These are phyloP conservation scores for Dactylonectria estremocensis DNA, from an alignment of 2,329 filamentous ascomycete genomes.

Conservation along the genomic window DNA sequence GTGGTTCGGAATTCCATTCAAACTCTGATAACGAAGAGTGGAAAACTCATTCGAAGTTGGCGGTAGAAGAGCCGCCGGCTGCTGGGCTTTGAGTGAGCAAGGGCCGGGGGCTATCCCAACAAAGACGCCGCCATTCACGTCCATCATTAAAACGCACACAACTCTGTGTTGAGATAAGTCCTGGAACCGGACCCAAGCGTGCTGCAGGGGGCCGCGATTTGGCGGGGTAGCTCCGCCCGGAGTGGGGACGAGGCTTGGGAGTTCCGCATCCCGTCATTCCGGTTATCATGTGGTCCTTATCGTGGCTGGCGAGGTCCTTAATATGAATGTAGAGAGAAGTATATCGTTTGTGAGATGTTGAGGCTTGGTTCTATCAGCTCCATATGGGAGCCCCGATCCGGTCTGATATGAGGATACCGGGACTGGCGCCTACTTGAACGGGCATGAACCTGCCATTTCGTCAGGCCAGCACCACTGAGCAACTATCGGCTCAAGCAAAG, in stretches of 20 bases:
- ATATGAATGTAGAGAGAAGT: conserved; percentile 13
- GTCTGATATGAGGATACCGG: not conserved
- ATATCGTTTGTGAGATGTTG: conserved; percentile 9
- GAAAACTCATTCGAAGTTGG: not conserved
- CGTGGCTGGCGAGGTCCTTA: conserved; percentile 13
- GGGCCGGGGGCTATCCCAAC: not conserved
- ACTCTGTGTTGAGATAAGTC: conserved; percentile 7
- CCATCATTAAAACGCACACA: not conserved
- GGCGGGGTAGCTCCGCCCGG: conserved; percentile 46
- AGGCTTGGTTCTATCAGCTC: not conserved
- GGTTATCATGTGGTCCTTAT: conserved; percentile 31
- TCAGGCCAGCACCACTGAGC: conserved; percentile 5
- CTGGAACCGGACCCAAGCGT: conserved; percentile 10
- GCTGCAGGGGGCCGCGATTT: conserved; percentile 45
- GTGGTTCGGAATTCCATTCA: not conserved
- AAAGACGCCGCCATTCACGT: not conserved
- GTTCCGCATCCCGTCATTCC: conserved; percentile 25
- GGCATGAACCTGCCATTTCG: not conserved
- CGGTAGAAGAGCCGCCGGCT: not conserved
- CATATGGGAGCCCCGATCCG: not conserved
- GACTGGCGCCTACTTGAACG: not conserved
- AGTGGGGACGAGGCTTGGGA: conserved; percentile 33
- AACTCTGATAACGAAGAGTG: not conserved
- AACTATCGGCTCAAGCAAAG: conserved; percentile 1
- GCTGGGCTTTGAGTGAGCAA: not conserved